Evolutionary conservation across 495 filamentous ascomycete species (phyloP), one percentile per base, ranked within the genome.

Genomic region (Lasiosphaeria ovina): DNA sequence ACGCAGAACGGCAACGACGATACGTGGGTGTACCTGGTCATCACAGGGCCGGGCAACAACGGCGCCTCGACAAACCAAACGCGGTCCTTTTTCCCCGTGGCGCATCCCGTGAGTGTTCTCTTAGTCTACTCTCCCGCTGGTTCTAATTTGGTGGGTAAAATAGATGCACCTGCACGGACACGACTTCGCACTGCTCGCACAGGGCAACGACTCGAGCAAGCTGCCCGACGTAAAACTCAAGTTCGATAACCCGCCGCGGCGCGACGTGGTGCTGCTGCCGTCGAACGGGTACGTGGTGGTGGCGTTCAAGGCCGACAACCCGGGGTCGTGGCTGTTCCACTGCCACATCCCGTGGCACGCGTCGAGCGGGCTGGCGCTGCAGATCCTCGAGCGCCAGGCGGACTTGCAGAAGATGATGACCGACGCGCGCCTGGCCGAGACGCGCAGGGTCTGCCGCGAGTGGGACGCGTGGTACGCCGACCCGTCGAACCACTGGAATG

Each of bases 111-210:
- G 16, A n/a, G 44, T 49, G 3, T 58, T 36, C 10, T 3, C 40
- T 3, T 45, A 4, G 12, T 45, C 42, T 45, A 14, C 42, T 45
- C 77, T 77, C 64, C 61, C 12, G 62, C 77, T 57, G 77, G 16
- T n/a, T 1, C 4, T 5, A 47, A n/a, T n/a, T n/a, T 8, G 5
- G 2, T n/a, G 1, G 12, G 7, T 8, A 8, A 14, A 14, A 14
- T 47, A 47, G 44, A 79, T 83, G 51, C 80, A 85, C 62, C 70
- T 86, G 3, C 78, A 84, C 64, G 82, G 82, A 0, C 78, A 87
- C 66, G 77, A 86, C 65, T 87, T 87, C 74, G 69, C 69, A 48
- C 71, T 86, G 24, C 67, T 87, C 10, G 67, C 73, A 6, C 60
- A 58, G 24, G 45, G 60, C 16, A 55, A 38, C 32, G 66, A 56